Conservation (phyloP, 1,139 yeast species). For the Saccharomyces pastorianus region DNA sequence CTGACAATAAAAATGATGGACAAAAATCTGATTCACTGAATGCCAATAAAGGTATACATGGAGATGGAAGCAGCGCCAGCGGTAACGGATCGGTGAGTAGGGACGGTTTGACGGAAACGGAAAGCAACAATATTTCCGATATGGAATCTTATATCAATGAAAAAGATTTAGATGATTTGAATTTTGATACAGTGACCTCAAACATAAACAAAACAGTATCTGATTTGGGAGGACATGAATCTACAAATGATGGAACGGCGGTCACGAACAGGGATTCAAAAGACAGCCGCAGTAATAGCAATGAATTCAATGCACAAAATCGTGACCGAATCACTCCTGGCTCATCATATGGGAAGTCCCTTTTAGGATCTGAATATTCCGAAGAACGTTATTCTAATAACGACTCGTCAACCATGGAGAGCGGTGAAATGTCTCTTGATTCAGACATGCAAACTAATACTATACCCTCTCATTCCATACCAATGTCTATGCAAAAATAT, state of each 20-base stretch:
- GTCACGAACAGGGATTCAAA: slow-evolving; percentile 4
- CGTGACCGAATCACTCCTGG: slow-evolving; percentile 5
- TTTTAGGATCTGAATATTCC: slow-evolving; percentile 35
- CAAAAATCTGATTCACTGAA: slow-evolving; percentile 6
- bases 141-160: slow-evolving; percentile 29
- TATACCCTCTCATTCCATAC: slow-evolving; percentile 20
- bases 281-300: slow-evolving; percentile 10
- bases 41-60: not conserved
- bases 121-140: slow-evolving; percentile 22
- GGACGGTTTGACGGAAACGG: slow-evolving; percentile 4
- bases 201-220: slow-evolving; percentile 5
- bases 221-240: slow-evolving; percentile 2
- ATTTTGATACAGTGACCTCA: slow-evolving; percentile 15
- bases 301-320: slow-evolving; percentile 26
- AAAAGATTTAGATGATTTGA: slow-evolving; percentile 23
- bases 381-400: slow-evolving; percentile 26
- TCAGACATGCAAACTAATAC: slow-evolving; percentile 17
- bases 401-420: slow-evolving; percentile 17
- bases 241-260: slow-evolving; percentile 4
- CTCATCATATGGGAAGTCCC: slow-evolving; percentile 34
- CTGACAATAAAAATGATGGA: slow-evolving; percentile 6
- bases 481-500: slow-evolving; percentile 23
- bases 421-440: slow-evolving; percentile 13
- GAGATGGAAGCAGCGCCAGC: slow-evolving; percentile 7
- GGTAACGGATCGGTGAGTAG: slow-evolving; percentile 7